phyloP scores from a whole-genome alignment of 352 stramenopile species.

The Phytopythium chamaehyphon region DNA sequence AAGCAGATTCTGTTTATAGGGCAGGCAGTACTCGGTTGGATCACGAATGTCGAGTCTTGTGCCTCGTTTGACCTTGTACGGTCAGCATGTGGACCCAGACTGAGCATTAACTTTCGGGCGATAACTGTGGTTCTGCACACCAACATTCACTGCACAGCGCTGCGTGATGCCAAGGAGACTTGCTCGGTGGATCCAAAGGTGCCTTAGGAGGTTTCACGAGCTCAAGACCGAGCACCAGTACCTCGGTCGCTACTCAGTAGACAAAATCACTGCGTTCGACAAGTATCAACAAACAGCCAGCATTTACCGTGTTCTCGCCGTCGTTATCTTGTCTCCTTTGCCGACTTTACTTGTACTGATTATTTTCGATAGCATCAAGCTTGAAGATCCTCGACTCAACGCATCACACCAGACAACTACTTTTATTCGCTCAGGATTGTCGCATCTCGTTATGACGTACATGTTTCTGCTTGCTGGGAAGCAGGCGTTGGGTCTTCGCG shows the following conservation, averaged over 20 bases:
- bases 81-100: too few species aligned
- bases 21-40: too few species aligned
- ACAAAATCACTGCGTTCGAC: conserved; percentile 20
- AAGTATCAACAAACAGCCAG: conserved; percentile 12
- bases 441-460: conserved; percentile 9
- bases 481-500: conserved; percentile 8
- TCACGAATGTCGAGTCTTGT: too few species aligned
- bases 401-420: conserved; percentile 3
- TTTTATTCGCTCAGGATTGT: conserved; percentile 9
- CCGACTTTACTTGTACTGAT: conserved; percentile 9
- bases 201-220: background rate
- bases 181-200: too few species aligned
- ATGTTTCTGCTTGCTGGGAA: conserved; percentile 5
- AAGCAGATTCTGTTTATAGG: too few species aligned
- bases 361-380: conserved; percentile 4
- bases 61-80: too few species aligned
- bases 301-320: conserved; percentile 8
- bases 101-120: too few species aligned
- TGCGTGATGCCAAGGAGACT: too few species aligned
- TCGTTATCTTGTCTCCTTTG: conserved; percentile 10
- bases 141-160: too few species aligned
- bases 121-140: too few species aligned
- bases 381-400: conserved; percentile 3
- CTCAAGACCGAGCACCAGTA: conserved; percentile 11
- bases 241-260: conserved; percentile 19